Evolutionary conservation across 2,329 filamentous ascomycete species (phyloP).

Genomic region (Ceratocystis alfenasii): DNA sequence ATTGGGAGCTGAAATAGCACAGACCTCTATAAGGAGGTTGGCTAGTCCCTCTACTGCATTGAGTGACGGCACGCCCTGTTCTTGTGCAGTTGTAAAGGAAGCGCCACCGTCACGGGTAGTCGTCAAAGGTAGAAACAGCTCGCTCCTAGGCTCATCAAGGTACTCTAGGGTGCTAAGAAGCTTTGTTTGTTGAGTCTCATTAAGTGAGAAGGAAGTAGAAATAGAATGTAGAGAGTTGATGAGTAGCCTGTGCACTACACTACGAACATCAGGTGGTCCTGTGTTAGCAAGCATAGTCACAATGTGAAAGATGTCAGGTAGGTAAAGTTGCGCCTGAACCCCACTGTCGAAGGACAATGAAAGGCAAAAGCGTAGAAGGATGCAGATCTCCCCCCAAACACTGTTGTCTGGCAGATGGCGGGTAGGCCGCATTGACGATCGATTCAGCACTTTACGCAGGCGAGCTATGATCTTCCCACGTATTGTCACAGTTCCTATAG

Average conservation of each 20-base stretch:
- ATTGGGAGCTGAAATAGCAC: slow-evolving; percentile 50
- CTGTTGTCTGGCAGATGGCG: slow-evolving; percentile 53
- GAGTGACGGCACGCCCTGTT: slow-evolving; percentile 19
- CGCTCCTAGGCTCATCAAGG: slow-evolving; percentile 47
- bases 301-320: slow-evolving; percentile 58
- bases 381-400: slow-evolving; percentile 58
- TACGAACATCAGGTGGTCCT: slow-evolving; percentile 44
- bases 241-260: slow-evolving; percentile 50
- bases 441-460: slow-evolving; percentile 54
- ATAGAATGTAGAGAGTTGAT: slow-evolving; percentile 57
- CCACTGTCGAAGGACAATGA: slow-evolving; percentile 56
- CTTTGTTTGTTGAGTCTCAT: slow-evolving; percentile 46
- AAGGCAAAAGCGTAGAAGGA: slow-evolving; percentile 53
- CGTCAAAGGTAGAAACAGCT: slow-evolving; percentile 38
- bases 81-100: slow-evolving; percentile 42
- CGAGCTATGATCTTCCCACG: slow-evolving; percentile 54
- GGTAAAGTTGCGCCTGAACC: slow-evolving; percentile 53
- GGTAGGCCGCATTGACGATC: slow-evolving; percentile 55
- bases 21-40: slow-evolving; percentile 50
- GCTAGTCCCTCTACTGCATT: slow-evolving; percentile 42
- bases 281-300: slow-evolving; percentile 60
- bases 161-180: slow-evolving; percentile 45
- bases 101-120: slow-evolving; percentile 39
- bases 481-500: slow-evolving; percentile 53
- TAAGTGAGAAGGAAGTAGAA: slow-evolving; percentile 52